Percentiles rank a stretch among this genome's conserved stretches.
These are phyloP conservation scores for Diplodia sapinea DNA, from an alignment of 2,329 filamentous ascomycete species.

Conservation along the genomic window DNA sequence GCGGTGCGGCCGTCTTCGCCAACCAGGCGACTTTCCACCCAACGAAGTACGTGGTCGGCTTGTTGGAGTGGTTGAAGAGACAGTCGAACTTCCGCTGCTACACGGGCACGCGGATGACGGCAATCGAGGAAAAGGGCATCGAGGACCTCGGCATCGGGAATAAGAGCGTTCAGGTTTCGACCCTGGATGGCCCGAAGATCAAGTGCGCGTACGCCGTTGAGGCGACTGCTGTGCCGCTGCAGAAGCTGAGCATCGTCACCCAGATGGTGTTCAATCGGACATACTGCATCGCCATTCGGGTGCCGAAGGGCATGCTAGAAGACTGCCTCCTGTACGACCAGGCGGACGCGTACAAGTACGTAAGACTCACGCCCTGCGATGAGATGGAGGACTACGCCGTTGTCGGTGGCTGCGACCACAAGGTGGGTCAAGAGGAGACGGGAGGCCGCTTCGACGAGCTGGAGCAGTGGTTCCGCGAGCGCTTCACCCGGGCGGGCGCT, in stretches of 20 bases:
- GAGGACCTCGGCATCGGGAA: slow-evolving; percentile 52
- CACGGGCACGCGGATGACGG: slow-evolving; percentile 57
- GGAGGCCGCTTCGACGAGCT: slow-evolving; percentile 57
- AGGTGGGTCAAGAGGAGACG: slow-evolving; percentile 60
- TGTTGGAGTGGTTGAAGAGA: slow-evolving; percentile 58
- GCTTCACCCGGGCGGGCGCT: slow-evolving; percentile 57
- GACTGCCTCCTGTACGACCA: slow-evolving; percentile 63
- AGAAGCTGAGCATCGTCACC: slow-evolving; percentile 60
- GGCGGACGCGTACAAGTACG: slow-evolving; percentile 62
- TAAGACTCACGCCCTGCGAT: slow-evolving; percentile 60
- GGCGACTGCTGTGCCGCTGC: slow-evolving; percentile 62
- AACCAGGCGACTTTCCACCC: slow-evolving; percentile 63
- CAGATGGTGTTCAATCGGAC: slow-evolving; percentile 62
- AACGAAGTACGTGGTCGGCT: slow-evolving; percentile 60
- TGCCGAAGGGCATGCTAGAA: slow-evolving; percentile 59
- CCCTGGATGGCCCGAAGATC: slow-evolving; percentile 55
- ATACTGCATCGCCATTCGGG: slow-evolving; percentile 62
- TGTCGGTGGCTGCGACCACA: slow-evolving; percentile 64
- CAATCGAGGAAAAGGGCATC: slow-evolving; percentile 57
- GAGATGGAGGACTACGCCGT: slow-evolving; percentile 61
- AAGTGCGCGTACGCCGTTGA: slow-evolving; percentile 58
- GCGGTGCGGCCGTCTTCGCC: slow-evolving; percentile 55
- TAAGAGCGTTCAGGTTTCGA: slow-evolving; percentile 56
- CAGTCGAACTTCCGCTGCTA: slow-evolving; percentile 62
- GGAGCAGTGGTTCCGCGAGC: slow-evolving; percentile 59